These are phyloP conservation scores for Dendryphion nanum DNA, from an alignment of 2,329 filamentous ascomycete genomes.

Conservation along the genomic window DNA sequence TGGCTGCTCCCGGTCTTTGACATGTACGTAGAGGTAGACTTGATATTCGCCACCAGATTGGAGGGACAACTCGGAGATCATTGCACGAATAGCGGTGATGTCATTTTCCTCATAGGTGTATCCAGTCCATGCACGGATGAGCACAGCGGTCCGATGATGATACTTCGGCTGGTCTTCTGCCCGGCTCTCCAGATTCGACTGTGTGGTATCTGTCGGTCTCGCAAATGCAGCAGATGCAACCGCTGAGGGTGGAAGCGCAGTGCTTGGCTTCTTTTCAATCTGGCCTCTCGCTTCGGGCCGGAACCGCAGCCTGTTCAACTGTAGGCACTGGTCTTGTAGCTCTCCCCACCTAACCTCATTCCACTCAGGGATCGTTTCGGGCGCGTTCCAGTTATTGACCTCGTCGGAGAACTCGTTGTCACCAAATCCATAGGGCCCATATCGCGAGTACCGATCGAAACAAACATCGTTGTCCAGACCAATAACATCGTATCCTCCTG, in stretches of 20 bases:
- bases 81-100: constrained; percentile 44
- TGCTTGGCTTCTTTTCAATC: constrained; percentile 27
- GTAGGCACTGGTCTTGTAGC: constrained; percentile 65
- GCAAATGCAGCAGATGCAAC: constrained; percentile 30
- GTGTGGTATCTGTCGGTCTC: constrained; percentile 24
- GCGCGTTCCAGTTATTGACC: constrained; percentile 41
- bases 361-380: constrained; percentile 54
- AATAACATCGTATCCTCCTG: constrained; percentile 39
- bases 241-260: constrained; percentile 22
- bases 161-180: constrained; percentile 28
- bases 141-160: constrained; percentile 44
- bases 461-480: constrained; percentile 55
- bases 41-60: constrained; percentile 49
- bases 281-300: constrained; percentile 41
- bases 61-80: constrained; percentile 47
- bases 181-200: constrained; percentile 26
- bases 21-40: constrained; percentile 48
- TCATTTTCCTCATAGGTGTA: constrained; percentile 50
- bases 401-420: constrained; percentile 52
- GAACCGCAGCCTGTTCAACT: constrained; percentile 65
- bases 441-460: constrained; percentile 58
- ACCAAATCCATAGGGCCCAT: constrained; percentile 57
- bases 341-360: constrained; percentile 67
- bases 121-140: constrained; percentile 49
- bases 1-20: constrained; percentile 53